phyloP scores from a whole-genome alignment of 2,329 filamentous ascomycete genomes.

The Beauveria caledonica region DNA sequence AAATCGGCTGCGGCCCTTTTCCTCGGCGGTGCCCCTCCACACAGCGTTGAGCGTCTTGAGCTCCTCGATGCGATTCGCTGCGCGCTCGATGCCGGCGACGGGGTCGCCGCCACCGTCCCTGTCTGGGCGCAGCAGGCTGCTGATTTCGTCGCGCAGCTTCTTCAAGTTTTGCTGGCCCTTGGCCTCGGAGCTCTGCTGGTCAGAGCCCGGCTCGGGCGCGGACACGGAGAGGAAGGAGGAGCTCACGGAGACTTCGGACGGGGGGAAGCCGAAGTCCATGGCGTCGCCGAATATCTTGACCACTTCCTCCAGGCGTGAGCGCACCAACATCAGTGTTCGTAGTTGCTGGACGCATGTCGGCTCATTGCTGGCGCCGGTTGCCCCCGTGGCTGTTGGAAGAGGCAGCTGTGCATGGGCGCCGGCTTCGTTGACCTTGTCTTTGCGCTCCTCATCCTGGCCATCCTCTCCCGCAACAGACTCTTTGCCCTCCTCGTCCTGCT shows the following conservation, averaged over 20 bases:
- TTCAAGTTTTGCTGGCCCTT: conserved; percentile 77
- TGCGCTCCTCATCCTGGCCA: not conserved
- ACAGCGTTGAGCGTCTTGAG: conserved; percentile 69
- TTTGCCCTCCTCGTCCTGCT: conserved; percentile 13
- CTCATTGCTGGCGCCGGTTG: conserved; percentile 29
- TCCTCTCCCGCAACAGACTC: conserved; percentile 19
- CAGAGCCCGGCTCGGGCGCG: conserved; percentile 62
- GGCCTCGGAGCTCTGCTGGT: conserved; percentile 65
- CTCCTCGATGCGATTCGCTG: conserved; percentile 64
- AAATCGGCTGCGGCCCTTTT: conserved; percentile 73
- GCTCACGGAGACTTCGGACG: conserved; percentile 74
- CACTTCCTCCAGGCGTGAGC: conserved; percentile 76
- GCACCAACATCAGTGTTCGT: conserved; percentile 73
- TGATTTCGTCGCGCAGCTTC: conserved; percentile 63
- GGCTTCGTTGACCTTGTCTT: conserved; percentile 10
- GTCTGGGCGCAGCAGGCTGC: conserved; percentile 49
- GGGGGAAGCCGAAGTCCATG: conserved; percentile 90
- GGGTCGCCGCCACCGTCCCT: conserved; percentile 38
- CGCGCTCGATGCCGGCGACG: conserved; percentile 62
- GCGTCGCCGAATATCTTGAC: conserved; percentile 89
- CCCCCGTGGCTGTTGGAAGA: not conserved
- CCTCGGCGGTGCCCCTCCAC: conserved; percentile 94
- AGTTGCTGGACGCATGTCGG: conserved; percentile 69
- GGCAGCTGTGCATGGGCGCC: not conserved
- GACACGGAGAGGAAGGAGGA: conserved; percentile 88